Evolutionary conservation across 306 rosid species (phyloP), one percentile per base, ranked within the genome.

Genomic region (Sophora flavescens): DNA sequence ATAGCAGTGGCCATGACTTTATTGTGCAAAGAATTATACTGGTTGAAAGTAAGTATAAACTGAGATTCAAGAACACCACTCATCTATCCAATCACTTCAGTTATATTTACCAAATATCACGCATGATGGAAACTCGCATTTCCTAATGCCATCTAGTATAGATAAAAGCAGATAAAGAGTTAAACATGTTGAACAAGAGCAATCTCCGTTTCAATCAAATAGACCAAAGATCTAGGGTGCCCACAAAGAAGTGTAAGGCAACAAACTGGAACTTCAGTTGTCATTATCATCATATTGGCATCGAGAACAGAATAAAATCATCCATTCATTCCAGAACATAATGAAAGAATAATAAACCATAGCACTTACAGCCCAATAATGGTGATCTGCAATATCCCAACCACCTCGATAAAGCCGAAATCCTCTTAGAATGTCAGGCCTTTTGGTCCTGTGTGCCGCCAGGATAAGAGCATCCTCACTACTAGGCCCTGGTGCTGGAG

Each of bases 281-380:
- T 70, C n/a, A 41, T 18, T 44, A 61, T 36, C 54, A 52, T 62
- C 54, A 52, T 62, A 38, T 50, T 30, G 63, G 18, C 41, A 48
- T 12, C 57, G 30, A 71, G 5, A 67, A 15, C 53, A 72, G 17
- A 81, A 52, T 42, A 61, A 61, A 85, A 76, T 22, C 64, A 78
- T 28, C 66, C 84, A 79, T n/a, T 68, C 77, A 72, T 8, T 70
- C 5, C 13, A 41, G 6, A 75, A 71, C 57, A 68, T 3, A 28
- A 36, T 59, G 32, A 30, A 51, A 68, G 79, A 41, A 18, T 54
- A 63, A 74, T 22, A 10, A 74, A 69, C 15, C 30, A 22, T 44
- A 36, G 57, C 45, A 82, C 99, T 89, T 88, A 96, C 99, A 5
- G 99, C 93, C 99, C 99, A 96, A 87, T 96, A 96, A 83, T 96